Evolutionary conservation across 2,329 filamentous ascomycete species (phyloP).

Genomic region (Thelonectria discophora): DNA sequence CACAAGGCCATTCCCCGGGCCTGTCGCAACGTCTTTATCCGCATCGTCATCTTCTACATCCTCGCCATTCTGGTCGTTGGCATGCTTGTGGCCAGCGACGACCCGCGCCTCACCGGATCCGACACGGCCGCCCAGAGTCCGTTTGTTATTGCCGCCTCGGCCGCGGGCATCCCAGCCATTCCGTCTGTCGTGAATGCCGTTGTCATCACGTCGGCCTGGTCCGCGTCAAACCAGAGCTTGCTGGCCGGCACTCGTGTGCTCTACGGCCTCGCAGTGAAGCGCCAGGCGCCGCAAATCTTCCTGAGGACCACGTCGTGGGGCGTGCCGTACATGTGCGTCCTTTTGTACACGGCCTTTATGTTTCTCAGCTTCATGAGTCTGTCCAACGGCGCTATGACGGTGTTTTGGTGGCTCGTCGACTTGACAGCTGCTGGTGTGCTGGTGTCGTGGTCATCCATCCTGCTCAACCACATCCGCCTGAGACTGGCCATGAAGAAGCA

Average conservation of each 20-base stretch:
- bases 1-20: conserved; percentile 62
- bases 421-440: conserved; percentile 70
- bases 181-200: conserved; percentile 80
- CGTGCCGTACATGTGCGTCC: conserved; percentile 67
- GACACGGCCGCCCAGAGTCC: conserved; percentile 57
- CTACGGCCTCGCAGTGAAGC: conserved; percentile 67
- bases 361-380: conserved; percentile 67
- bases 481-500: conserved; percentile 64
- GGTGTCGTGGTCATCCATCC: conserved; percentile 69
- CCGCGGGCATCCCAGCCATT: conserved; percentile 72
- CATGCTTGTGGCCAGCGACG: conserved; percentile 68
- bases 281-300: conserved; percentile 66
- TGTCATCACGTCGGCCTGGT: conserved; percentile 76
- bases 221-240: conserved; percentile 73
- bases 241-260: conserved; percentile 67
- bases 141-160: conserved; percentile 76
- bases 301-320: conserved; percentile 68
- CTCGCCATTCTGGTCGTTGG: conserved; percentile 76
- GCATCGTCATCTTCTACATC: conserved; percentile 69
- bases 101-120: conserved; percentile 60
- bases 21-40: conserved; percentile 65
- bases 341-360: conserved; percentile 63
- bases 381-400: conserved; percentile 65
- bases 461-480: conserved; percentile 68
- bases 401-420: conserved; percentile 72